A percentile compares a stretch with the other conserved stretches of the same genome.
Evolutionary conservation across 306 rosid genomes (phyloP).

Genomic region (Echinosophora koreensis): DNA sequence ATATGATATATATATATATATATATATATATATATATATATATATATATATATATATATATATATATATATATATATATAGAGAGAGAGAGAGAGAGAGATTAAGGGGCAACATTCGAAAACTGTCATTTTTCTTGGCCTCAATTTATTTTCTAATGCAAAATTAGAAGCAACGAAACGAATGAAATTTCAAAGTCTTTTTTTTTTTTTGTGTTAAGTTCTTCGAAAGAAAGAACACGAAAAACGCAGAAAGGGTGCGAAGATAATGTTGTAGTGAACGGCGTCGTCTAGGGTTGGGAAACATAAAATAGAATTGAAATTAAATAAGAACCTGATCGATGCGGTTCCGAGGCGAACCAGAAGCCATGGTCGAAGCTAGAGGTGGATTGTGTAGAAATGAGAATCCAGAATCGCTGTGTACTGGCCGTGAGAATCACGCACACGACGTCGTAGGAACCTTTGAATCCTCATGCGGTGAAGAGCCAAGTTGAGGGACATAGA

Average conservation of each 20-base stretch:
- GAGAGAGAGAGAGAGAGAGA: too few species aligned
- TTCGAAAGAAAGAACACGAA: too few species aligned
- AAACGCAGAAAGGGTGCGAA: neutral
- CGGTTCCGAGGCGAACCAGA: constrained; percentile 73
- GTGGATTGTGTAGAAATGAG: constrained; percentile 10
- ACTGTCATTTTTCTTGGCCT: neutral
- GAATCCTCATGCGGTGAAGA: constrained; percentile 36
- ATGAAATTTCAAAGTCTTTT: neutral
- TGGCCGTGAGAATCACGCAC: constrained; percentile 6
- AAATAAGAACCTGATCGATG: constrained; percentile 72
- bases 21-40: too few species aligned
- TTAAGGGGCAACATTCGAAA: neutral
- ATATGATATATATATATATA: too few species aligned
- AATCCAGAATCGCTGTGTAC: too few species aligned
- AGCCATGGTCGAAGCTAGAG: constrained; percentile 63
- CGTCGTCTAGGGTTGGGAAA: constrained; percentile 41
- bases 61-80: too few species aligned
- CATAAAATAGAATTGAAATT: neutral
- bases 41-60: too few species aligned
- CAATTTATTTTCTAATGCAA: neutral
- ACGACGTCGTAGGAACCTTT: constrained; percentile 34
- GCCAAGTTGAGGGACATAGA: constrained; percentile 24
- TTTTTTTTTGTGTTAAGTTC: neutral
- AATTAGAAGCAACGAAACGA: neutral
- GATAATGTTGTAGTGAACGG: neutral